These are phyloP conservation scores for Quercus ilex DNA, from an alignment of 306 rosid species.

Conservation along the genomic window DNA sequence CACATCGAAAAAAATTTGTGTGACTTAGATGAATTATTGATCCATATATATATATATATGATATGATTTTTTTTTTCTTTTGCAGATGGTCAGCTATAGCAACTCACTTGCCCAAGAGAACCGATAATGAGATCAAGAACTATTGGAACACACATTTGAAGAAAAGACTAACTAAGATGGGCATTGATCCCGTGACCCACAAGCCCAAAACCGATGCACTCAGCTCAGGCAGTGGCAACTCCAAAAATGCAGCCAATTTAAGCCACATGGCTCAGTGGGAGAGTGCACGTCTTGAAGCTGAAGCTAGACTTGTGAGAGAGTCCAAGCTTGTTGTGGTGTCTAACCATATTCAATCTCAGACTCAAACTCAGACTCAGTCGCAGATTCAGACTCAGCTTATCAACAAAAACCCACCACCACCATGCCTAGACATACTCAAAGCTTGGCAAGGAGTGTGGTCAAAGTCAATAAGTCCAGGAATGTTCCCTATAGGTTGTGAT, in stretches of 20 bases:
- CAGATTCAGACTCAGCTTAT: neutral
- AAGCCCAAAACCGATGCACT: constrained; percentile 31
- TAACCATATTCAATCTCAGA: neutral
- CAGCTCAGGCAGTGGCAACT: constrained; percentile 5
- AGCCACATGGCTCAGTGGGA: constrained; percentile 44
- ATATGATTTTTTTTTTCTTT: neutral
- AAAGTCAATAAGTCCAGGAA: neutral
- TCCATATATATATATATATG: no score
- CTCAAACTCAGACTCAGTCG: neutral
- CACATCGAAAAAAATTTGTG: no score
- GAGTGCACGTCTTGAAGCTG: constrained; percentile 38
- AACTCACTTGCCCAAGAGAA: constrained; percentile 32
- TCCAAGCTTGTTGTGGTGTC: constrained; percentile 15
- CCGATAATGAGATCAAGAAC: constrained; percentile 44
- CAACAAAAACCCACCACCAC: constrained; percentile 20
- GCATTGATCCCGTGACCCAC: constrained; percentile 39
- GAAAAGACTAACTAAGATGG: constrained; percentile 34
- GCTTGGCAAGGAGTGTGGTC: constrained; percentile 59
- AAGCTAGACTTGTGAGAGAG: constrained; percentile 30
- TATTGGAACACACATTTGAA: constrained; percentile 41
- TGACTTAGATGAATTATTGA: no score
- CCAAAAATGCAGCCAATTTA: constrained; percentile 30
- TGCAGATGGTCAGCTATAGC: constrained; percentile 44
- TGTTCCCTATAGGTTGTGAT: constrained; percentile 2
- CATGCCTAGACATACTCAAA: constrained; percentile 46